Conservation (phyloP, 192 early-diverging fungal genomes). For the Phlyctochytrium arcticum region DNA sequence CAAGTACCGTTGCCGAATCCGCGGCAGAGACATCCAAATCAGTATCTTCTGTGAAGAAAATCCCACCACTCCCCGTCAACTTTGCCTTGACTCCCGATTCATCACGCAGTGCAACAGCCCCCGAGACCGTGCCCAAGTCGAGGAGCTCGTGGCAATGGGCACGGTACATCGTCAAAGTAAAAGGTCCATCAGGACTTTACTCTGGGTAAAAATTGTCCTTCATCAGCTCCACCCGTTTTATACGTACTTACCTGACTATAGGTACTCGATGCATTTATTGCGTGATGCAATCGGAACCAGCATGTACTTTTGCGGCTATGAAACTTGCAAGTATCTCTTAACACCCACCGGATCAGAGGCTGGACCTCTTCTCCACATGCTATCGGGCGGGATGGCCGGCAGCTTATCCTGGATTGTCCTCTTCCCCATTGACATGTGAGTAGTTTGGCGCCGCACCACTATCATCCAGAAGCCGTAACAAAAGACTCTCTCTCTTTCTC, state of each 20-base stretch:
- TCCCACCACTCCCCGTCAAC: background rate
- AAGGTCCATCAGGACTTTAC: conserved; percentile 45
- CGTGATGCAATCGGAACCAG: conserved; percentile 42
- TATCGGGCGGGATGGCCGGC: conserved; percentile 49
- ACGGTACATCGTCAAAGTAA: conserved; percentile 31
- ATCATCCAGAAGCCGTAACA: background rate
- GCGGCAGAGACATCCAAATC: background rate
- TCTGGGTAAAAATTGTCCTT: conserved; percentile 36
- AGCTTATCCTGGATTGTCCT: conserved; percentile 45
- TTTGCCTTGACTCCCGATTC: background rate
- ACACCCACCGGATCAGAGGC: conserved; percentile 13
- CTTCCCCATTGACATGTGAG: conserved; percentile 53
- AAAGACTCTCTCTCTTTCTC: background rate
- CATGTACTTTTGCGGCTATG: conserved; percentile 50
- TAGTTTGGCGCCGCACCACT: too few relatives aligned
- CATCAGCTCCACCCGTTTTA: too few relatives aligned
- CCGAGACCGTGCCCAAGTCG: background rate
- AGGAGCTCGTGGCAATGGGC: conserved; percentile 28
- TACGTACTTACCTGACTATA: background rate
- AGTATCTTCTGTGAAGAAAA: background rate
- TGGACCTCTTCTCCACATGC: conserved; percentile 38
- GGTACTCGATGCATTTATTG: conserved; percentile 25
- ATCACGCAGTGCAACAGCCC: background rate
- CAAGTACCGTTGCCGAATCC: background rate
- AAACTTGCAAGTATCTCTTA: conserved; percentile 33